phyloP scores from a whole-genome alignment of 2,329 filamentous ascomycete species.

The Calonectria pseudoreteaudii region DNA sequence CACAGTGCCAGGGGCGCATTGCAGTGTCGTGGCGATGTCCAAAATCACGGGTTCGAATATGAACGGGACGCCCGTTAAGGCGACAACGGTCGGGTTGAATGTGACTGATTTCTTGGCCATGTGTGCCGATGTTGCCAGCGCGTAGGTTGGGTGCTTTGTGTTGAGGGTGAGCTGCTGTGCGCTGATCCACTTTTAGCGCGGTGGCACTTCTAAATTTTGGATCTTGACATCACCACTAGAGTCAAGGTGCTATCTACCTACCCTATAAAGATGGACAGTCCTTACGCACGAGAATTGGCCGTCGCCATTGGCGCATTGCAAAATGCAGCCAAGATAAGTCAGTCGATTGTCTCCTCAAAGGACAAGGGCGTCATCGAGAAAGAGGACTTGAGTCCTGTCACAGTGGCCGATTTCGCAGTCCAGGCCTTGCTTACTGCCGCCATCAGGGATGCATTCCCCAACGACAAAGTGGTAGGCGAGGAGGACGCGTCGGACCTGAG shows the following conservation, averaged over 20 bases:
- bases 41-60: constrained; percentile 55
- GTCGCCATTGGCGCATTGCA: constrained; percentile 57
- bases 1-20: constrained; percentile 60
- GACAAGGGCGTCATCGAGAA: constrained; percentile 66
- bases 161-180: neutral
- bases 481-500: constrained; percentile 64
- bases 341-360: constrained; percentile 58
- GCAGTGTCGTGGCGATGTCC: constrained; percentile 61
- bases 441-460: constrained; percentile 62
- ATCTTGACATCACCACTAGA: constrained; percentile 15
- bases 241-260: neutral
- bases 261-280: constrained; percentile 53
- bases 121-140: constrained; percentile 31
- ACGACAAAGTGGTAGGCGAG: constrained; percentile 66
- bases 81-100: constrained; percentile 45
- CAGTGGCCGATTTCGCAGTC: constrained; percentile 70
- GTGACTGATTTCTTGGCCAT: constrained; percentile 36
- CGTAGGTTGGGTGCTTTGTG: constrained; percentile 7
- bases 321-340: constrained; percentile 61
- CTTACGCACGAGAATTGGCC: constrained; percentile 56
- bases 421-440: constrained; percentile 66
- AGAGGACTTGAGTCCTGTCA: constrained; percentile 67
- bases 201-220: neutral
- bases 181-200: neutral
- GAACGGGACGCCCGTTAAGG: constrained; percentile 41